These are phyloP conservation scores for Rhizopogon vulgaris DNA, from an alignment of 768 basidiomycete genomes.

Conservation along the genomic window DNA sequence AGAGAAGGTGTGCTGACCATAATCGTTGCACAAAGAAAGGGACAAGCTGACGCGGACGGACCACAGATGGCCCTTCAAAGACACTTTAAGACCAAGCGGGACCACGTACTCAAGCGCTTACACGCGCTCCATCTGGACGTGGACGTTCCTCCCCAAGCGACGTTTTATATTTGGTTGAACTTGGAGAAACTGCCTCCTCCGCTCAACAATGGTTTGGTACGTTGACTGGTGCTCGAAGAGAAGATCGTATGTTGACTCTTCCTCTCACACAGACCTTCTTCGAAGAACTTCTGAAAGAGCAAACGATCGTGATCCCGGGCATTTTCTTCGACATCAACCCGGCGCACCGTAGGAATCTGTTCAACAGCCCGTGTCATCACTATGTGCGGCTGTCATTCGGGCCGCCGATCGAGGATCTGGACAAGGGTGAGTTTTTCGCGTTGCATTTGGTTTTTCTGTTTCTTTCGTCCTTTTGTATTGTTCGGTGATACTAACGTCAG, in stretches of 20 bases:
- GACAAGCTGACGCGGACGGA: background rate
- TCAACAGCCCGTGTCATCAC: constrained; percentile 86
- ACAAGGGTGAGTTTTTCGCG: constrained; percentile 47
- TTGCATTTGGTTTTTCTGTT: background rate
- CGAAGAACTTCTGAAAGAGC: constrained; percentile 85
- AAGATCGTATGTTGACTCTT: background rate
- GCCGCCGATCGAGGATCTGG: constrained; percentile 72
- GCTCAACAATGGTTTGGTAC: constrained; percentile 79
- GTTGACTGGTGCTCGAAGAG: constrained; percentile 12
- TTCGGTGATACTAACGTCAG: background rate
- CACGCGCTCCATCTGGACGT: constrained; percentile 74
- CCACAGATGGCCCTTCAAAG: constrained; percentile 70
- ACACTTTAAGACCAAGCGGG: constrained; percentile 88
- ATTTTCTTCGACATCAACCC: constrained; percentile 84
- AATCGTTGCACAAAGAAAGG: background rate
- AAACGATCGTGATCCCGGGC: constrained; percentile 87
- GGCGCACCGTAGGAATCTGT: constrained; percentile 78
- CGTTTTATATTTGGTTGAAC: constrained; percentile 95
- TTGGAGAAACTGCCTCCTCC: constrained; percentile 74
- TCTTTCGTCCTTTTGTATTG: background rate
- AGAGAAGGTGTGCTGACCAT: constrained; percentile 49
- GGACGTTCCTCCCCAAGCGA: constrained; percentile 66
- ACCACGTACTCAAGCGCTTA: constrained; percentile 82
- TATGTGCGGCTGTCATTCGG: constrained; percentile 87
- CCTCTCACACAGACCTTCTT: constrained; percentile 69